Base-by-base conservation (phyloP, 495 filamentous ascomycete species). In the Neurospora africana region DNA sequence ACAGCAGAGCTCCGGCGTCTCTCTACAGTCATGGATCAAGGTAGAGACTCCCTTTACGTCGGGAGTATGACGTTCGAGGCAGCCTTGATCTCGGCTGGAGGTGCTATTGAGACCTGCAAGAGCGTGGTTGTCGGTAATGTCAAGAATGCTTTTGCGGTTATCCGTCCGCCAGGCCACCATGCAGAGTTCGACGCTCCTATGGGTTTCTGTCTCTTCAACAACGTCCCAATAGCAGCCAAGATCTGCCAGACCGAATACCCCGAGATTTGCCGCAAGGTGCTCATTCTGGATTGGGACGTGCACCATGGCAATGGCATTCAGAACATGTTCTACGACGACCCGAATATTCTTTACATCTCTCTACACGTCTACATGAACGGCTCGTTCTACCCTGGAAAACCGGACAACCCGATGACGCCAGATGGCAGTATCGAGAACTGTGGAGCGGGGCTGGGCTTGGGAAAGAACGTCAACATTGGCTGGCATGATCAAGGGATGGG, bases 131-230 rank as follows among this genome's bases (percentile, higher is more conserved):
- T 84, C 13, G 90, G 93, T 10, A 84, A 85, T 39, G 91, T 97
- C 68, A 97, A 94, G 78, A 99, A 99, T 77, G 93, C 92, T 3
- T 94, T 99, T 76, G 95, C 95, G 1, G 89, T 98, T 17, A 95
- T 99, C 72, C 89, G 95, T 47, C 95, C 95, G 3, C 95, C 95
- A 0, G 96, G 95, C 3, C 95, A 99, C 75, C 95, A 99, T 81
- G 96, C 95, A 1, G 96, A 98, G 77, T 87, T 86, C 68, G 86
- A 95, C 75, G 83, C 87, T 17, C 86, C 95, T 7, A 93, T 95
- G 88, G 95, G 95, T 0, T 99, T 99, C 78, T 99, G 95, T 80
- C 82, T 98, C 19, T 98, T 97, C 79, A 97, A 99, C 81, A 99
- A 99, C 81, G 96, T 98, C 13, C 91, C 91, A 37, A 91, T 99